Evolutionary conservation across 106 monocot species (phyloP).

Genomic region (Amphibolis antarctica): DNA sequence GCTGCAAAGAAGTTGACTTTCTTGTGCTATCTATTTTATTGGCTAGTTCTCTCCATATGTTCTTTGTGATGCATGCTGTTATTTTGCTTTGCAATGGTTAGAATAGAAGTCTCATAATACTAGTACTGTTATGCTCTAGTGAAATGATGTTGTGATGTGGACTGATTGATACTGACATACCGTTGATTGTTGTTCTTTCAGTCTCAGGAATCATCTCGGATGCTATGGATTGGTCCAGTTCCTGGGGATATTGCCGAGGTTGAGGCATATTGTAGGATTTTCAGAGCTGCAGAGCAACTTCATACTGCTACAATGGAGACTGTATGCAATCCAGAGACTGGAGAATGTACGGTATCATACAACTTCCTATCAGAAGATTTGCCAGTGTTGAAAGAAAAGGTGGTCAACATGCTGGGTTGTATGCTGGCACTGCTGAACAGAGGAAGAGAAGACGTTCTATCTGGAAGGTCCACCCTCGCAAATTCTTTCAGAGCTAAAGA

Average conservation of each 20-base stretch:
- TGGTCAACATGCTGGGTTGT: constrained; percentile 65
- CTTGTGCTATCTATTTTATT: not conserved
- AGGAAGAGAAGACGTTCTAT: constrained; percentile 78
- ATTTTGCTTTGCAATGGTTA: not conserved
- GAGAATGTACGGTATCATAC: constrained; percentile 65
- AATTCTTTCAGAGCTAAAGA: constrained; percentile 40
- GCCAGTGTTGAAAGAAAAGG: constrained; percentile 66
- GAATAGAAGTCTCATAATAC: not conserved
- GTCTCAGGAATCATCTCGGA: constrained; percentile 48
- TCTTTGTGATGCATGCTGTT: not conserved
- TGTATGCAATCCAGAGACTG: constrained; percentile 91
- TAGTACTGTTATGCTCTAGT: not conserved
- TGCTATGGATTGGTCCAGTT: constrained; percentile 75
- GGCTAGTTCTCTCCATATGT: not conserved
- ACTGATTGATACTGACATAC: not conserved
- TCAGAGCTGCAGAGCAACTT: constrained; percentile 86
- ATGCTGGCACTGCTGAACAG: constrained; percentile 64
- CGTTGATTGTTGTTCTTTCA: constrained; percentile 34
- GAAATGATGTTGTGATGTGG: not conserved
- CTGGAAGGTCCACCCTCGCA: constrained; percentile 54
- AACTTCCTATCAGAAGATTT: constrained; percentile 58
- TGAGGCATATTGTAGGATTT: constrained; percentile 97
- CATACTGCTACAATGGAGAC: constrained; percentile 69
- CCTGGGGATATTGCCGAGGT: constrained; percentile 96
- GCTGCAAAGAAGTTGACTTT: too few relatives aligned